Percentiles rank a stretch among this genome's conserved stretches.
phyloP scores from a whole-genome alignment of 2,329 filamentous ascomycete species.

The Colletotrichum simmondsii region DNA sequence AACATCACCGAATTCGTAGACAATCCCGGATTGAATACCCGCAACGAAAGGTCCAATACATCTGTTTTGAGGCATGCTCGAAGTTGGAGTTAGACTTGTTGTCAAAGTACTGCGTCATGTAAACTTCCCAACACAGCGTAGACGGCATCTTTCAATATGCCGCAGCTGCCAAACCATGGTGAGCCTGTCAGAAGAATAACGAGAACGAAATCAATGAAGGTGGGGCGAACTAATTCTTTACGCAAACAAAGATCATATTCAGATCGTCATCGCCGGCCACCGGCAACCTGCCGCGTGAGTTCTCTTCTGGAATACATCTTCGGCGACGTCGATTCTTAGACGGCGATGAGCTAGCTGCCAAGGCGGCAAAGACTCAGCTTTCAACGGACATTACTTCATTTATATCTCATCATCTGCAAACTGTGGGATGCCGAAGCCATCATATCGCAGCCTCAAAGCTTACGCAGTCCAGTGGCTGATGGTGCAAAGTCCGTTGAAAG shows the following conservation, averaged over 20 bases:
- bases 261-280: background rate
- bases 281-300: background rate
- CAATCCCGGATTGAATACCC: background rate
- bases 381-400: too few species aligned
- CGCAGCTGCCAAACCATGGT: background rate
- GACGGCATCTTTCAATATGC: background rate
- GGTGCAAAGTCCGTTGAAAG: background rate
- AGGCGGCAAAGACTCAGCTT: background rate
- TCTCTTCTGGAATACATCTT: background rate
- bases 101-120: background rate
- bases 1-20: background rate
- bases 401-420: background rate
- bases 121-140: background rate
- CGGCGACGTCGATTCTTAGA: background rate
- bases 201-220: background rate
- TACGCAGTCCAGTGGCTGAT: background rate
- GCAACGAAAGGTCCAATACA: background rate
- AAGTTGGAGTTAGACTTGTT: background rate
- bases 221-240: background rate
- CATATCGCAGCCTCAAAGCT: background rate
- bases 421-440: background rate
- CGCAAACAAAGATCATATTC: background rate
- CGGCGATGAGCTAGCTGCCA: background rate
- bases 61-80: background rate
- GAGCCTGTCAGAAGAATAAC: background rate